Percentiles rank a stretch among this genome's conserved stretches.
phyloP scores from a whole-genome alignment of 2,329 filamentous ascomycete species.

The Lithohypha guttulata region DNA sequence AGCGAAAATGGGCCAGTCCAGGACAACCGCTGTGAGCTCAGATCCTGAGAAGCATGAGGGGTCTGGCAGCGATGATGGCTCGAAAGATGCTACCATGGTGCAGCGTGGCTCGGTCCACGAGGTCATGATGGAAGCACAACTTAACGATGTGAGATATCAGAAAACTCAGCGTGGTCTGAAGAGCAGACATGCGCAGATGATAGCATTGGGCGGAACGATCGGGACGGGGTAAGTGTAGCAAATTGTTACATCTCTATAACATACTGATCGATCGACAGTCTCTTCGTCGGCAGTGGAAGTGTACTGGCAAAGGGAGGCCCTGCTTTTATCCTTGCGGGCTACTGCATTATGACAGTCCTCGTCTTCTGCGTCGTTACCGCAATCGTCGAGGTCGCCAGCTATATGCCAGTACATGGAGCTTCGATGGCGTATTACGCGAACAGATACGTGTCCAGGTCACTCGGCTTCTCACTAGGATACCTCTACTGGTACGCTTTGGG shows the following conservation, averaged over 20 bases:
- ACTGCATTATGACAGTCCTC: conserved; percentile 32
- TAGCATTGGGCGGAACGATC: conserved; percentile 20
- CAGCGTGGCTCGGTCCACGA: conserved; percentile 13
- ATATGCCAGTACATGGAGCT: conserved; percentile 35
- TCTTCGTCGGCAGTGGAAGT: conserved; percentile 19
- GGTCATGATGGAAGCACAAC: conserved; percentile 29
- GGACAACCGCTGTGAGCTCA: conserved; percentile 7
- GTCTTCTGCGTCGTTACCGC: conserved; percentile 40
- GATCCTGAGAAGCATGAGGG: conserved; percentile 16
- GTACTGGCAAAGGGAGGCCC: conserved; percentile 18
- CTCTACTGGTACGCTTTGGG: conserved; percentile 39
- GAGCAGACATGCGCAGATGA: conserved; percentile 34
- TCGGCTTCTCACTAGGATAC: conserved; percentile 35
- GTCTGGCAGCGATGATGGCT: neutral
- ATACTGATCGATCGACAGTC: conserved; percentile 10
- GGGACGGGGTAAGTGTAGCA: conserved; percentile 18
- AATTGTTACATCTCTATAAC: neutral
- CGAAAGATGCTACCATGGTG: neutral
- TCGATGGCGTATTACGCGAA: conserved; percentile 36
- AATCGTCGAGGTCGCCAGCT: conserved; percentile 32
- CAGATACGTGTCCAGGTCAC: conserved; percentile 32
- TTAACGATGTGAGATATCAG: conserved; percentile 32
- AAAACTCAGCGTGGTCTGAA: conserved; percentile 33
- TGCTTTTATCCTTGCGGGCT: conserved; percentile 19
- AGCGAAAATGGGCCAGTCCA: neutral